Base-by-base conservation (phyloP, 1,139 yeast genomes). In the Hanseniaspora sp. region DNA sequence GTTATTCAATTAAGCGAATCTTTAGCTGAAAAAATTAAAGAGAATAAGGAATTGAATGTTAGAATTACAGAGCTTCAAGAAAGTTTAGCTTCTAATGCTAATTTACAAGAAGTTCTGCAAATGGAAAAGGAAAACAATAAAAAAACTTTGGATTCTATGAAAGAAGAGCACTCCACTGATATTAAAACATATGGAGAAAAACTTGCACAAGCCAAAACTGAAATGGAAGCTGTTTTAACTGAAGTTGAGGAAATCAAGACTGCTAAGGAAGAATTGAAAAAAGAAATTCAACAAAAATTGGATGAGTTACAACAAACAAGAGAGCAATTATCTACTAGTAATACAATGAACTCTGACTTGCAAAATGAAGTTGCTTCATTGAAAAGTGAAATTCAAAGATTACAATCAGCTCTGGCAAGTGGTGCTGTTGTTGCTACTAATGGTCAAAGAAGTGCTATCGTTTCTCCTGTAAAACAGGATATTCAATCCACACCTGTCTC, bases 1-100 rank as follows among this genome's bases (percentile, higher is more conserved):
- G 97, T 94, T 29, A 88, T 92, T 60, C 95, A 90, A 68, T 78
- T 94, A 60, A 88, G 96, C 0, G 95, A 90, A 67, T 79, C 83
- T 9, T 74, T 90, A 60, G 80, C 95, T 0, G 70, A 82, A 31
- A 84, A 85, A 69, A 80, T 83, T 43, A 84, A 79, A 62, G 96
- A 87, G 62, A 90, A 88, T 69, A 84, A 83, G 71, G 77, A 76
- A 58, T 74, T 90, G 64, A 75, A 79, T 59, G 70, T 71, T 13
- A 86, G 85, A 63, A 78, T 90, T 56, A 75, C 78, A 68, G 63
- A 74, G 76, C 64, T 76, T 64, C 82, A 80, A 63, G 66, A 64
- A 28, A 72, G 80, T 52, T 72, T 84, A 58, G 77, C 75, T 41
- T 86, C 79, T 59, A 77, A 85, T 9, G 74, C 78, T 49, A 74